Evolutionary conservation across 768 basidiomycete genomes (phyloP).

Genomic region (Kwoniella mangroviensis): DNA sequence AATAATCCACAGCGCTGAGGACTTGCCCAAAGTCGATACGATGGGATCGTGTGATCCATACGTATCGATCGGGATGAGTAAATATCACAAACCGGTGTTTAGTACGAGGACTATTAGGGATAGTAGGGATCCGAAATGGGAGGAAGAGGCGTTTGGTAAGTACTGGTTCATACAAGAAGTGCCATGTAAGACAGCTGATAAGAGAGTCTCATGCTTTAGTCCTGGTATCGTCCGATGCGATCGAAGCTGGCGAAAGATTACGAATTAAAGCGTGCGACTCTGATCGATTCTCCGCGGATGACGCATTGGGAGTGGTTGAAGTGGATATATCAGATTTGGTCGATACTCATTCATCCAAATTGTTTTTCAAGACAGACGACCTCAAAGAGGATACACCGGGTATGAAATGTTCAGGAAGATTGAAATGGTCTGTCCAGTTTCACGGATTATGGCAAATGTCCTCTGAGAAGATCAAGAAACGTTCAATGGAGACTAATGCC

Average conservation of each 20-base stretch:
- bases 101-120: conserved; percentile 55
- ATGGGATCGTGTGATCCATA: conserved; percentile 57
- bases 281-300: conserved; percentile 56
- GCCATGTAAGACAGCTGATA: background rate
- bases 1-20: conserved; percentile 48
- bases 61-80: conserved; percentile 49
- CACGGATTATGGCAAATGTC: conserved; percentile 55
- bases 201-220: conserved; percentile 28
- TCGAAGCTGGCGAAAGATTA: conserved; percentile 55
- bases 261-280: conserved; percentile 52
- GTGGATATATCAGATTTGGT: conserved; percentile 54
- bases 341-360: conserved; percentile 14
- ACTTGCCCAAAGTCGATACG: conserved; percentile 52
- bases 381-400: conserved; percentile 41
- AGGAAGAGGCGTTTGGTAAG: conserved; percentile 55
- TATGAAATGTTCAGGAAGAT: conserved; percentile 43
- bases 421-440: conserved; percentile 53
- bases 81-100: conserved; percentile 57
- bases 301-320: conserved; percentile 55
- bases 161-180: background rate
- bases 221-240: conserved; percentile 50
- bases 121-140: conserved; percentile 55
- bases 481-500: conserved; percentile 15
- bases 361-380: conserved; percentile 29
- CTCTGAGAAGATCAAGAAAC: conserved; percentile 27